These are phyloP conservation scores for Sequoia sempervirens DNA, from an alignment of 75 land plant species.

Conservation along the genomic window DNA sequence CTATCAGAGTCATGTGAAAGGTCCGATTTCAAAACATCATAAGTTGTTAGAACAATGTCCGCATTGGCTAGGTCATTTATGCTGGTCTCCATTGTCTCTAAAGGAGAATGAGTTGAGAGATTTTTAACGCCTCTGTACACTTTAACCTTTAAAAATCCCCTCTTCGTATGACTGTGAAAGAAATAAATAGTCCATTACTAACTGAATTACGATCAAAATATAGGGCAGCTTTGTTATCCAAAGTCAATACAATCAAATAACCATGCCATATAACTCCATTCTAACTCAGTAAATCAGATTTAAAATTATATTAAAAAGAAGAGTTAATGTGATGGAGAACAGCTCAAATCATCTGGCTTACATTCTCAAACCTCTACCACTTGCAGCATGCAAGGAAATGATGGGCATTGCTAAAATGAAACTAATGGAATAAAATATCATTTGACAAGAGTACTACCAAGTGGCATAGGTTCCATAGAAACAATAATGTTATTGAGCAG, in stretches of 20 bases:
- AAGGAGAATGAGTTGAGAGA: conserved; percentile 13
- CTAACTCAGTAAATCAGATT: not conserved
- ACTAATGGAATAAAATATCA: not conserved
- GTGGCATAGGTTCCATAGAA: not conserved
- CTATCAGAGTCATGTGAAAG: conserved; percentile 83
- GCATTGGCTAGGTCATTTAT: conserved; percentile 62
- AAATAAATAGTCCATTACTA: not conserved
- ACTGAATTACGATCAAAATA: not conserved
- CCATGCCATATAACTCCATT: not conserved
- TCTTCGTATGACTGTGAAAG: conserved; percentile 65
- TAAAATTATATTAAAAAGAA: not conserved
- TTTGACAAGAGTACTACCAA: not conserved
- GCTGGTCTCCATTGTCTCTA: conserved; percentile 23
- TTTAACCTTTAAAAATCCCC: conserved; percentile 61
- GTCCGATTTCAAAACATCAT: conserved; percentile 83
- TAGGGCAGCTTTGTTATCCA: not conserved
- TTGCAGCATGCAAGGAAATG: not conserved
- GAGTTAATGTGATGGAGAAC: not conserved
- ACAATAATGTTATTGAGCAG: not conserved
- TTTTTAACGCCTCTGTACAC: conserved; percentile 84
- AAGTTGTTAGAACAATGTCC: conserved; percentile 91
- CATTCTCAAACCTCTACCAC: not conserved
- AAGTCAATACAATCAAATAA: not conserved
- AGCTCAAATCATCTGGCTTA: not conserved
- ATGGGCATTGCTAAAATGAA: not conserved